These are phyloP conservation scores for Lactarius akahatsu DNA, from an alignment of 768 basidiomycete genomes.

Conservation along the genomic window DNA sequence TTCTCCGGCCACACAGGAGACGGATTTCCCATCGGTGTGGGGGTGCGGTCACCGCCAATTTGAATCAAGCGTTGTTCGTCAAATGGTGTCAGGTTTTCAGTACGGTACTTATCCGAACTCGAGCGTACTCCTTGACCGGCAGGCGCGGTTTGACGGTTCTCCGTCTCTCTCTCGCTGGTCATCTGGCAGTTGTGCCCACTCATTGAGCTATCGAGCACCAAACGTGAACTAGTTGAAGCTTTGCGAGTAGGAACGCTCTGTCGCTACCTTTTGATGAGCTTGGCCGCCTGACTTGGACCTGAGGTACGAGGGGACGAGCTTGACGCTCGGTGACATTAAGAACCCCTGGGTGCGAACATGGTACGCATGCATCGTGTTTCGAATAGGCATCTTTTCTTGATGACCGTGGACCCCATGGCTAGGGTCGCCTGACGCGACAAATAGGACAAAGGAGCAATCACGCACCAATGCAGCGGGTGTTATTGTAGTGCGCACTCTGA, in stretches of 20 bases:
- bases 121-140: not conserved
- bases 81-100: not conserved
- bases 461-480: not conserved
- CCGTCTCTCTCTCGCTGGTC: not conserved
- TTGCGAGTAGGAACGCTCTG: too few relatives aligned
- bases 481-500: not conserved
- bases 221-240: not conserved
- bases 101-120: not conserved
- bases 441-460: not conserved
- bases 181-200: not conserved
- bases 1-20: not conserved
- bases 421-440: constrained; percentile 5
- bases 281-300: not conserved
- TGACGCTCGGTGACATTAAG: not conserved
- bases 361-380: constrained; percentile 4
- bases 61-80: not conserved
- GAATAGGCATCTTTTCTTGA: not conserved
- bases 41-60: not conserved
- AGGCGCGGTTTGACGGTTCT: not conserved
- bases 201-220: too few relatives aligned
- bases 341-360: not conserved
- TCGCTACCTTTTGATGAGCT: not conserved
- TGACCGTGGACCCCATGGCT: not conserved
- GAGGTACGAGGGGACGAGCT: not conserved
- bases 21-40: not conserved